These are phyloP conservation scores for Viridothelium virens DNA, from an alignment of 495 filamentous ascomycete species.

Conservation along the genomic window DNA sequence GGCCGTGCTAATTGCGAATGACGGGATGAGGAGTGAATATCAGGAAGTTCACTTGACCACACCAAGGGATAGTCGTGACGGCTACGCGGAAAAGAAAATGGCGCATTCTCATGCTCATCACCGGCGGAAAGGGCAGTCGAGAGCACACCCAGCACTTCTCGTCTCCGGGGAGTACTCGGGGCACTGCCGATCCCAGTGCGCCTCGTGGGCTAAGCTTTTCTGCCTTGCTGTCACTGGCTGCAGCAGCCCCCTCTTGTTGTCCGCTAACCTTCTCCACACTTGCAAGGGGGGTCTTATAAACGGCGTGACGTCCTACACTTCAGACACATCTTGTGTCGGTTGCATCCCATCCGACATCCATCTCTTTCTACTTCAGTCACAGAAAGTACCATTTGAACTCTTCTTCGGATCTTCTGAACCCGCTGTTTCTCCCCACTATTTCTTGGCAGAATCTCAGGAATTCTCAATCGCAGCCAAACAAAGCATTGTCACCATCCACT, in stretches of 20 bases:
- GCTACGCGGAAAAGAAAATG: neutral
- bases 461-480: neutral
- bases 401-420: neutral
- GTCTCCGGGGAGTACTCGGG: neutral
- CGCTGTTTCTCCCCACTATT: neutral
- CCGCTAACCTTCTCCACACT: slow-evolving; percentile 4
- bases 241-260: neutral
- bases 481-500: slow-evolving; percentile 5
- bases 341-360: neutral
- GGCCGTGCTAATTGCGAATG: no score
- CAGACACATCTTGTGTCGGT: neutral
- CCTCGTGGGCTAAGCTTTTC: slow-evolving; percentile 4
- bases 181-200: neutral
- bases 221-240: neutral
- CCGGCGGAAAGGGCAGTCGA: neutral
- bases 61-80: neutral
- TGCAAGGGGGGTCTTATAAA: neutral
- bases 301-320: slow-evolving; percentile 5
- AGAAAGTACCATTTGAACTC: neutral
- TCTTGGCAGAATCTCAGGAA: neutral
- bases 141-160: no score
- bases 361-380: slow-evolving; percentile 2
- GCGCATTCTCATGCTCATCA: neutral
- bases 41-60: no score
- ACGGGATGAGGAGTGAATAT: no score